Percentiles rank a stretch among this genome's conserved stretches.
These are phyloP conservation scores for Candida insectorum DNA, from an alignment of 805 yeast genomes.

Conservation along the genomic window DNA sequence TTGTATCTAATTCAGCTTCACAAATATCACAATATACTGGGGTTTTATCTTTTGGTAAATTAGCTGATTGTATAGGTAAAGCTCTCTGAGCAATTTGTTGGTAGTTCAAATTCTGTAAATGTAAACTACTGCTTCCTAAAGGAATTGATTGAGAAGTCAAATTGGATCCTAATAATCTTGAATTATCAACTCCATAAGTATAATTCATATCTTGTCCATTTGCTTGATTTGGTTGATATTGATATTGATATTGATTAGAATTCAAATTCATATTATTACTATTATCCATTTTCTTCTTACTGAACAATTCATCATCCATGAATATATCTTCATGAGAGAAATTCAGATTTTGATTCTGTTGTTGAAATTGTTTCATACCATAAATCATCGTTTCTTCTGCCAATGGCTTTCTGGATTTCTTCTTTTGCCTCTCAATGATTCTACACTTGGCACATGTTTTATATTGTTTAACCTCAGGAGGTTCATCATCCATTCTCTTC, in stretches of 20 bases:
- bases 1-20: slow-evolving; percentile 17
- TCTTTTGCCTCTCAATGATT: slow-evolving; percentile 47
- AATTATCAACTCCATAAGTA: slow-evolving; percentile 2
- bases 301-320: slow-evolving; percentile 17
- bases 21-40: slow-evolving; percentile 26
- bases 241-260: slow-evolving; percentile 10
- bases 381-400: slow-evolving; percentile 46
- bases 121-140: slow-evolving; percentile 3
- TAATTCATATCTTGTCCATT: background rate
- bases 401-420: slow-evolving; percentile 42
- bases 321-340: slow-evolving; percentile 17
- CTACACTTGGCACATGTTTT: slow-evolving; percentile 59
- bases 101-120: slow-evolving; percentile 10
- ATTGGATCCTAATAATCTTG: slow-evolving; percentile 4
- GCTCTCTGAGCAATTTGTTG: slow-evolving; percentile 16
- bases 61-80: slow-evolving; percentile 14
- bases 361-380: slow-evolving; percentile 44
- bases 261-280: slow-evolving; percentile 5
- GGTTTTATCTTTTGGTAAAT: slow-evolving; percentile 7
- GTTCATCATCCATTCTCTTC: slow-evolving; percentile 53
- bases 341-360: slow-evolving; percentile 26
- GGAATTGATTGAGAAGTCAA: slow-evolving; percentile 10
- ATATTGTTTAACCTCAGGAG: slow-evolving; percentile 53
- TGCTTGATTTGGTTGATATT: slow-evolving; percentile 1
- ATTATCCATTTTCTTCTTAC: slow-evolving; percentile 8